Base-by-base conservation (phyloP, 169 alveolate genomes). In the Neospora caninum region DNA sequence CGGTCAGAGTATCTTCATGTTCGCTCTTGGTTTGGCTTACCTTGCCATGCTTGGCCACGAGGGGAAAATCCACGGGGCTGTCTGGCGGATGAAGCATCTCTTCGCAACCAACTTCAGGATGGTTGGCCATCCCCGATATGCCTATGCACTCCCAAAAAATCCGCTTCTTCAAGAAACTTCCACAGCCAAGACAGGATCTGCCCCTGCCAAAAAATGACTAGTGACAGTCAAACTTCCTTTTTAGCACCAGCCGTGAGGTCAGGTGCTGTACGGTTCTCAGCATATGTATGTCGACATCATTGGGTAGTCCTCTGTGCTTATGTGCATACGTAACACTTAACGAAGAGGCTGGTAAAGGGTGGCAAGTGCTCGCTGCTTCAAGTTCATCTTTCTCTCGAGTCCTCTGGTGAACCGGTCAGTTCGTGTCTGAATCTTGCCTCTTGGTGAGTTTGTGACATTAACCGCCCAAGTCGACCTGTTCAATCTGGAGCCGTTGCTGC, bases 31-130 rank as follows among this genome's bases (percentile, higher is more conserved):
- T 70, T 42, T 89, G 0, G 93, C 39, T 7, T 89, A 89, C 78
- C 82, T 89, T 18, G 93, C 80, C 31, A 29, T 89, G 87, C 69
- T 89, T 16, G 93, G 93, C 31, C 41, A 43, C 45, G 93, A 89
- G n/a, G 93, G 93, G 22, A 89, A 89, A 69, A 80, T 89, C 43
- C 58, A 89, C 73, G 93, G 93, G 0, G 93, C 93, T 58, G 93
- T 70, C 38, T 38, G 54, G 67, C 1, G 93, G 80, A 36, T 89
- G 88, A 89, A 89, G 39, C 88, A 69, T 49, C 58, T 78, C 27
- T 73, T 89, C 78, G 93, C 80, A 16, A 89, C 93, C 78, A 89
- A 89, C 88, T 69, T 73, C 58, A 53, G 38, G 36, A 73, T 69
- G 88, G 87, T 78, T 69, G 93, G 80, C 31, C 93, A 89, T 43